Conservation (phyloP, 805 yeast genomes). For the Saccharomycopsis javanensis region DNA sequence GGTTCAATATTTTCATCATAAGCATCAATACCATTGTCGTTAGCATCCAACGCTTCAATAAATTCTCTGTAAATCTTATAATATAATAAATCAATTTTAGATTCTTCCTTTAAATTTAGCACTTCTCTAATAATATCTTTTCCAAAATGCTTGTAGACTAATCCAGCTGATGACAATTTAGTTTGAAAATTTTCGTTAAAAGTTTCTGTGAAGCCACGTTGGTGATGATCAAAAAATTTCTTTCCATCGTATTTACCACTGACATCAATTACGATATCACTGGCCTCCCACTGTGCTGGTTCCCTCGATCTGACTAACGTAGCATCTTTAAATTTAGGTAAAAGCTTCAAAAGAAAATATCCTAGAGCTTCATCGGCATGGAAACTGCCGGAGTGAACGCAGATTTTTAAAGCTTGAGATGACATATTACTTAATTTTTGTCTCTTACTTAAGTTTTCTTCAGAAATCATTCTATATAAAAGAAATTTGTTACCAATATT, state of each 20-base stretch:
- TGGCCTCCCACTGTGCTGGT: slow-evolving; percentile 68
- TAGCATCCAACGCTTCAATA: slow-evolving; percentile 88
- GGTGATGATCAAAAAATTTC: slow-evolving; percentile 93
- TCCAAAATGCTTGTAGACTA: slow-evolving; percentile 82
- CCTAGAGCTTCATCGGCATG: slow-evolving; percentile 97
- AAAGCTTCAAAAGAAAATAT: slow-evolving; percentile 66
- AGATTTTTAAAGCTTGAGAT: slow-evolving; percentile 40
- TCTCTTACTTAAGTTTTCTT: slow-evolving; percentile 20
- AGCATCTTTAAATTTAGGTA: slow-evolving; percentile 62
- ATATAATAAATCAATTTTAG: slow-evolving; percentile 44
- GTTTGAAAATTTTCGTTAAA: slow-evolving; percentile 59
- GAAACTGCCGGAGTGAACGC: slow-evolving; percentile 85
- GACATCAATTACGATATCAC: slow-evolving; percentile 93
- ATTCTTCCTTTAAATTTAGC: slow-evolving; percentile 30
- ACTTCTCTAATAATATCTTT: slow-evolving; percentile 51
- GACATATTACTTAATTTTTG: slow-evolving; percentile 22
- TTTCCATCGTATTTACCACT: slow-evolving; percentile 81
- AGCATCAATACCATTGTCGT: slow-evolving; percentile 85
- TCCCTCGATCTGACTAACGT: slow-evolving; percentile 75
- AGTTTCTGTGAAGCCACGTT: slow-evolving; percentile 75
- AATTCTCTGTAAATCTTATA: slow-evolving; percentile 76
- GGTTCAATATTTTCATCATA: slow-evolving; percentile 46
- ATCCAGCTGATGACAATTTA: slow-evolving; percentile 87
- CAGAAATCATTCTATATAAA: background rate
- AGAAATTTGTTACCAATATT: background rate